Evolutionary conservation across 179 eudicot genomes (phyloP), one percentile per base, ranked within the genome.

Genomic region (Beta lomatogona): DNA sequence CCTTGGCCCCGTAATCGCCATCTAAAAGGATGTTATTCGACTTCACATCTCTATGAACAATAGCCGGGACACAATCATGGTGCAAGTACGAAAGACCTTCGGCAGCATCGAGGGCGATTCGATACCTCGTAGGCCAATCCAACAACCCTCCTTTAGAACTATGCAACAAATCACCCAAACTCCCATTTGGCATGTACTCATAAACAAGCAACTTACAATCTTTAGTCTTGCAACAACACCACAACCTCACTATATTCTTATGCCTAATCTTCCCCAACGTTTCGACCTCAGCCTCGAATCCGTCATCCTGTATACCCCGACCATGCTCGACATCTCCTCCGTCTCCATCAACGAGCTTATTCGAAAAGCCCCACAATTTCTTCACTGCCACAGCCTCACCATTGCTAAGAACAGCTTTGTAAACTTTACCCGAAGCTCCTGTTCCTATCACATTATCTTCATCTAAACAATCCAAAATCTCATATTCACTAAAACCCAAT

Each of bases 101-200:
- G 5, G 97, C 97, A 0, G 98, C 88, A 86, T 93, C 98, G 54
- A 93, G 69, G 0, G 93, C 94, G 4, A 94, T 88, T 74, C 82
- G 84, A 59, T 79, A 88, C 90, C 98, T 88, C 8, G 79, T 87
- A 1, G 89, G 90, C 98, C 98, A 94, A 87, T 91, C 95, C 75
- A 94, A 82, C 19, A 91, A 74, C 18, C 97, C 91, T 54, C 90
- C 85, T 84, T 94, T 94, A 41, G 80, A 84, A 67, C 93, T 86
- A 77, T 91, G 98, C 70, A 94, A 82, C 86, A 91, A 79, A 87
- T 94, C 98, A 21, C 98, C 97, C 61, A 94, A 85, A 60, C 98
- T 93, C 21, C 98, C 98, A 87, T 94, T 93, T 9, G 89, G 85
- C 98, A 94, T 93, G 68, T 93, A 93, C 87, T 94, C 98, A 53